Conservation (phyloP, 305 asterid genomes). For the Solanum hybrid region DNA sequence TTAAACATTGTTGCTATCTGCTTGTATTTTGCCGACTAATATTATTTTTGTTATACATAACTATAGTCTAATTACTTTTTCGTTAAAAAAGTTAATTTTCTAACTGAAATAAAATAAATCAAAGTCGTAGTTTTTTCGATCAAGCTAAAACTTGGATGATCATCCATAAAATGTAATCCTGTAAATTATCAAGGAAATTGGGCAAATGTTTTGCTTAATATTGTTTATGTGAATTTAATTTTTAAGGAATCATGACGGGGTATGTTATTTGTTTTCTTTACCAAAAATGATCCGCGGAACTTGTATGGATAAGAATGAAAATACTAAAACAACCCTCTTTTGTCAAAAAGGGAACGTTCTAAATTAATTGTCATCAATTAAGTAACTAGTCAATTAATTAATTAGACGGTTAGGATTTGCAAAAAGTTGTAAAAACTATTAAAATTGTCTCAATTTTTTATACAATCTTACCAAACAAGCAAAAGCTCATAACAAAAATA, state of each 20-base stretch:
- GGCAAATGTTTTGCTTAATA: neutral
- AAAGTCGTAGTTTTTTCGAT: neutral
- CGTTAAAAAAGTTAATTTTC: neutral
- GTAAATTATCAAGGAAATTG: neutral
- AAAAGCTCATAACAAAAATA: neutral
- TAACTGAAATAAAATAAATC: neutral
- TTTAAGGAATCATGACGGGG: neutral
- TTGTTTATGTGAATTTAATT: neutral
- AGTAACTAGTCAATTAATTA: neutral
- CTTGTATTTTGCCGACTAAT: neutral
- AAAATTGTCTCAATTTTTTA: neutral
- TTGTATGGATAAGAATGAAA: neutral
- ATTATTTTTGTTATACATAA: neutral
- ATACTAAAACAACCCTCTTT: neutral
- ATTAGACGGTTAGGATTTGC: neutral
- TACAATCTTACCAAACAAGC: neutral
- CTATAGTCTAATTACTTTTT: neutral
- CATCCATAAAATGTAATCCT: neutral
- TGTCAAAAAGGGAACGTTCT: neutral
- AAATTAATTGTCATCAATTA: neutral
- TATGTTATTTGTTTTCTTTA: neutral
- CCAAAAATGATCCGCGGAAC: neutral
- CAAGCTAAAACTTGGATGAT: neutral
- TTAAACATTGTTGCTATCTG: neutral
- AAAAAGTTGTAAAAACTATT: neutral